phyloP scores from a whole-genome alignment of 1,284 basidiomycete genomes.

The Trametes pubescens region DNA sequence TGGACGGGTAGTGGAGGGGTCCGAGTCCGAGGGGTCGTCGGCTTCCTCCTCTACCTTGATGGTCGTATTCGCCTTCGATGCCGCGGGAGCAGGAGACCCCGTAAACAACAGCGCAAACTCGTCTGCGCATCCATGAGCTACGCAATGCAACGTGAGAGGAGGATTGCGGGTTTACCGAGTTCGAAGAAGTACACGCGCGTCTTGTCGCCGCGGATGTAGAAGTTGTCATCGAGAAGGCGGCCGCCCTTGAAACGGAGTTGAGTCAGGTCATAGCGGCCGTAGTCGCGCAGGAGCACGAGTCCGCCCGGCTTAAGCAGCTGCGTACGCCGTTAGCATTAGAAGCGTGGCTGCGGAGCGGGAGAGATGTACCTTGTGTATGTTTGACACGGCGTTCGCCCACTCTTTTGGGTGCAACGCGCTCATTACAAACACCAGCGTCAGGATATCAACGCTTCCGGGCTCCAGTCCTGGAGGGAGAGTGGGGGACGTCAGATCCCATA shows the following conservation, averaged over 20 bases:
- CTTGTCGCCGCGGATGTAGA: constrained; percentile 95
- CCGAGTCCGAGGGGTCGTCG: constrained; percentile 40
- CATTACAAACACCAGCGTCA: constrained; percentile 95
- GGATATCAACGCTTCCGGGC: constrained; percentile 81
- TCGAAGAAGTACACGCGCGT: constrained; percentile 97
- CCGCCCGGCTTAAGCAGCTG: constrained; percentile 94
- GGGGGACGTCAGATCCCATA: constrained; percentile 90
- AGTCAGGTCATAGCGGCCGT: constrained; percentile 93
- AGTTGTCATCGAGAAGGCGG: constrained; percentile 90
- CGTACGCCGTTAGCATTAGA: constrained; percentile 1
- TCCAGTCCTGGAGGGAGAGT: constrained; percentile 71
- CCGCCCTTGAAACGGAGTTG: constrained; percentile 93
- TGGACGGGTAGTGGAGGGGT: constrained; percentile 1
- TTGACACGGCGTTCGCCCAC: constrained; percentile 88
- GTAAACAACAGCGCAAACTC: constrained; percentile 86
- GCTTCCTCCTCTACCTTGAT: constrained; percentile 48
- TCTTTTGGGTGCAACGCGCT: constrained; percentile 95
- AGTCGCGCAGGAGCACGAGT: constrained; percentile 88
- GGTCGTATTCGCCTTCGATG: constrained; percentile 41
- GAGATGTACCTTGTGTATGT: constrained; percentile 72
- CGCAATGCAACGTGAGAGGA: background rate
- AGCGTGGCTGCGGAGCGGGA: background rate
- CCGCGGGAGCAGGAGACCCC: constrained; percentile 53
- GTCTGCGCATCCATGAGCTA: constrained; percentile 56
- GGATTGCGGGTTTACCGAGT: constrained; percentile 57